Evolutionary conservation across 441 rosid species (phyloP).

Genomic region (California macrophylla): DNA sequence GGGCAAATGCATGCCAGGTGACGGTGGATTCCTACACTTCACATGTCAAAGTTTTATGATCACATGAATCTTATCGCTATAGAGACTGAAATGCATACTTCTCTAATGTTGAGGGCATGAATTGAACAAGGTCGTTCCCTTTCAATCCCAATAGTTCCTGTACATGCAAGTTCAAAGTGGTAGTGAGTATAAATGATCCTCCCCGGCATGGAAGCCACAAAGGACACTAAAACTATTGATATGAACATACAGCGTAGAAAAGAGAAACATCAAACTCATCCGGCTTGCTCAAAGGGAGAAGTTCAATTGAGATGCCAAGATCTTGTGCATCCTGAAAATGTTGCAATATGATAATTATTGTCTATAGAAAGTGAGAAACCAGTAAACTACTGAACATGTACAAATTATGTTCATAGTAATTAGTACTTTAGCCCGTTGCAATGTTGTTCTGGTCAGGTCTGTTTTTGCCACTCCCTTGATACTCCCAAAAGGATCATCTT

Average conservation of each 20-base stretch:
- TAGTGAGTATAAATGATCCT: constrained; percentile 13
- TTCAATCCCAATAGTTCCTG: constrained; percentile 77
- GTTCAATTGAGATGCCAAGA: constrained; percentile 85
- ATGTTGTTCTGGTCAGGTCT: constrained; percentile 87
- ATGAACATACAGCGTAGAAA: constrained; percentile 55
- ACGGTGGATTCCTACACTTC: not conserved
- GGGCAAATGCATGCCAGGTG: not conserved
- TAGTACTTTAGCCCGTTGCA: constrained; percentile 84
- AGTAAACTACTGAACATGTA: constrained; percentile 8
- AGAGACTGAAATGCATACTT: constrained; percentile 34
- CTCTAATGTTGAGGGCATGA: constrained; percentile 53
- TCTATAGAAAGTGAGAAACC: not conserved
- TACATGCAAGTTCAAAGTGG: constrained; percentile 1
- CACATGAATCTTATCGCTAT: not conserved
- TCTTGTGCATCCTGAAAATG: constrained; percentile 77
- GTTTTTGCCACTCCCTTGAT: constrained; percentile 59
- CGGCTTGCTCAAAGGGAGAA: constrained; percentile 60
- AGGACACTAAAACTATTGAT: constrained; percentile 19
- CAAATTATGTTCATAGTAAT: constrained; percentile 11
- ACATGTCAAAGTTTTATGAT: constrained; percentile 4
- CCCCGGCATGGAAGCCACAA: constrained; percentile 9
- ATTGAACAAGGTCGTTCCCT: constrained; percentile 48
- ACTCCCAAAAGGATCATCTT: constrained; percentile 84
- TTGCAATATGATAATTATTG: constrained; percentile 1
- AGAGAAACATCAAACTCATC: constrained; percentile 54